Base-by-base conservation (phyloP, 2,329 filamentous ascomycete species). In the Arthroderma sp. region DNA sequence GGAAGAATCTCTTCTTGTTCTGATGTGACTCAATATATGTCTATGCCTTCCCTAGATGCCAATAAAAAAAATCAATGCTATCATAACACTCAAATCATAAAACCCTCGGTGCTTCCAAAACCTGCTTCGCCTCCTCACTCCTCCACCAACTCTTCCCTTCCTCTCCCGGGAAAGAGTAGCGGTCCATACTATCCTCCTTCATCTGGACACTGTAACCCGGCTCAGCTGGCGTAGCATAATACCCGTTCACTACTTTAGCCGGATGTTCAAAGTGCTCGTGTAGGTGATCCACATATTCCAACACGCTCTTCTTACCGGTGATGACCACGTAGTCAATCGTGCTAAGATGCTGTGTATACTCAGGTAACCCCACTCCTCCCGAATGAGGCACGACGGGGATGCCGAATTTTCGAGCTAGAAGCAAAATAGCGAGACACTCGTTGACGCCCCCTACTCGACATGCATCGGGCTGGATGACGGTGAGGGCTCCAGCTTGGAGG, bases 301-400 rank as follows among this genome's bases (percentile, higher is more conserved):
- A 69, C 39, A 94, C 77, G 27, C 80, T 85, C 59, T 79, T 75
- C 72, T 87, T 84, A 11, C 84, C 87, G 49, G 74, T 82, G 1
- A 94, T 85, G 38, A 81, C 82, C 3, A 94, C 84, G 56, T 94
- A 94, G 66, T 95, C 88, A 53, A 95, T 91, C 9, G 86, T 94
- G 65, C 80, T 85, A 49, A 94, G 67, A 65, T 94, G 87, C 70
- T 94, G 85, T 0, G 88, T 94, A 69, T 94, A 94, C 66, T 95
- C 88, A 33, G 87, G 86, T 50, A 95, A 71, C 4, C 87, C 88
- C 1, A 95, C 87, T 52, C 87, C 87, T 15, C 88, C 87, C 0
- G 80, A 85, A 67, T 94, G 87, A 1, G 88, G 87, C 4, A 94
- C 86, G 53, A 94, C 81, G 9, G 87, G 87, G 3, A 94, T 75